Conservation (phyloP, 192 early-diverging fungal genomes). For the Podila epicladia region DNA sequence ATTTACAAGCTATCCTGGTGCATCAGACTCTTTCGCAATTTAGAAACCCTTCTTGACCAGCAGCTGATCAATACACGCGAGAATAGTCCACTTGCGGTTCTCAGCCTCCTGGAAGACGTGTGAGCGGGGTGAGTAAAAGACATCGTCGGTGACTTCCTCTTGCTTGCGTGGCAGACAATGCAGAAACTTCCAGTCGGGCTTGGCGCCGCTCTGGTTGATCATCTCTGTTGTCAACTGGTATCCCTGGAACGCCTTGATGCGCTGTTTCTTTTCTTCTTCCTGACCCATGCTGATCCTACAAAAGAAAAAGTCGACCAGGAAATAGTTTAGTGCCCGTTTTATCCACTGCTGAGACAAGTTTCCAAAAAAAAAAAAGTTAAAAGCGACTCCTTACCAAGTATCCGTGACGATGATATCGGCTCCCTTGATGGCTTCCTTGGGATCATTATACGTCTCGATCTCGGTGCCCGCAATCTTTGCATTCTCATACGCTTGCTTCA, state of each 20-base stretch:
- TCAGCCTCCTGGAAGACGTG: slow-evolving; percentile 97
- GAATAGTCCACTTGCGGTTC: slow-evolving; percentile 98
- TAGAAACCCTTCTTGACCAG: slow-evolving; percentile 66
- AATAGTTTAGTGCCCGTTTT: background rate
- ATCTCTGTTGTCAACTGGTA: slow-evolving; percentile 92
- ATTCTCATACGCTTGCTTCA: slow-evolving; percentile 71
- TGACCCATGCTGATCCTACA: slow-evolving; percentile 94
- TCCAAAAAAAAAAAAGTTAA: too few relatives aligned
- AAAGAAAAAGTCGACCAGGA: background rate
- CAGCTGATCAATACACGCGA: slow-evolving; percentile 81
- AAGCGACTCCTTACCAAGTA: slow-evolving; percentile 74
- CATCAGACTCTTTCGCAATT: background rate
- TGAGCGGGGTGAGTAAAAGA: slow-evolving; percentile 92
- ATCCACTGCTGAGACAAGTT: too few relatives aligned
- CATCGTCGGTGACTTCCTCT: slow-evolving; percentile 98
- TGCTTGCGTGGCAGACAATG: slow-evolving; percentile 97
- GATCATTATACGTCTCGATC: slow-evolving; percentile 70
- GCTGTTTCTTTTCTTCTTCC: slow-evolving; percentile 88
- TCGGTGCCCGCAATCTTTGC: slow-evolving; percentile 62
- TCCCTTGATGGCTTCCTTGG: slow-evolving; percentile 78
- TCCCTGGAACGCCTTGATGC: slow-evolving; percentile 84
- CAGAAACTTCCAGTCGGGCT: slow-evolving; percentile 95
- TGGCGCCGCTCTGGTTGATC: slow-evolving; percentile 79
- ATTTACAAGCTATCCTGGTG: background rate
- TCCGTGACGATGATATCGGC: slow-evolving; percentile 97